Evolutionary conservation across 208 protist species (phyloP).

Genomic region (Wallacemonas sp.): DNA sequence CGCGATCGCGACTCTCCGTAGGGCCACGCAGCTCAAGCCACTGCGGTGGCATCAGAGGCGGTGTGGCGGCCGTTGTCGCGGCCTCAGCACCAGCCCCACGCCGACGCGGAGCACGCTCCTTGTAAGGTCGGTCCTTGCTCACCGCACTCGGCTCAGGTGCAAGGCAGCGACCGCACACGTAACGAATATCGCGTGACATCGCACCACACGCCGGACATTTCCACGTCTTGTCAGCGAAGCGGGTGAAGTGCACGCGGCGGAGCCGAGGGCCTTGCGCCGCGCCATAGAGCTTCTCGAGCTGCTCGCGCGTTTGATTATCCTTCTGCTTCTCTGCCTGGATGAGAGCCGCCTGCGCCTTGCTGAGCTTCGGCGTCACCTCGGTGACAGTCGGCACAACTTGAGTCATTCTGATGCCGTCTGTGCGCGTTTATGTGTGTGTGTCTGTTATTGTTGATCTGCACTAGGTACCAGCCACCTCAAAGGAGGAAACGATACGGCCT

Average conservation of each 20-base stretch:
- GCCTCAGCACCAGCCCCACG: not conserved
- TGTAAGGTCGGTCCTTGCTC: not conserved
- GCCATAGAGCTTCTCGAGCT: slow-evolving; percentile 42
- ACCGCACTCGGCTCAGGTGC: slow-evolving; percentile 27
- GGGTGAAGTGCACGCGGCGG: slow-evolving; percentile 27
- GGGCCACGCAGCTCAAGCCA: slow-evolving; percentile 8
- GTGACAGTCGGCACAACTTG: slow-evolving; percentile 27
- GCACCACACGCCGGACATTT: slow-evolving; percentile 35
- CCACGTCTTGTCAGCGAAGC: slow-evolving; percentile 30
- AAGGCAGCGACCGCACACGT: slow-evolving; percentile 54
- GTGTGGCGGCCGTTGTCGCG: not conserved
- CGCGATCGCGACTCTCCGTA: slow-evolving; percentile 21
- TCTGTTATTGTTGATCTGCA: too few species aligned
- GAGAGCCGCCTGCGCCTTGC: slow-evolving; percentile 29
- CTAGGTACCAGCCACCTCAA: too few species aligned
- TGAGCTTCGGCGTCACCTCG: slow-evolving; percentile 26
- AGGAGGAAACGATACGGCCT: too few species aligned
- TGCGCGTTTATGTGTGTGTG: too few species aligned
- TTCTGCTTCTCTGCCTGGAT: slow-evolving; percentile 48
- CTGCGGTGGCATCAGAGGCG: not conserved
- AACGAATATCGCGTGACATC: slow-evolving; percentile 41
- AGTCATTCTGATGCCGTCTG: too few species aligned
- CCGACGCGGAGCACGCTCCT: not conserved
- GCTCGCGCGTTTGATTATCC: slow-evolving; percentile 43
- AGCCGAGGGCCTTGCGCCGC: slow-evolving; percentile 20